These are phyloP conservation scores for Neofusicoccum sp. DNA, from an alignment of 2,329 filamentous ascomycete species.

Conservation along the genomic window DNA sequence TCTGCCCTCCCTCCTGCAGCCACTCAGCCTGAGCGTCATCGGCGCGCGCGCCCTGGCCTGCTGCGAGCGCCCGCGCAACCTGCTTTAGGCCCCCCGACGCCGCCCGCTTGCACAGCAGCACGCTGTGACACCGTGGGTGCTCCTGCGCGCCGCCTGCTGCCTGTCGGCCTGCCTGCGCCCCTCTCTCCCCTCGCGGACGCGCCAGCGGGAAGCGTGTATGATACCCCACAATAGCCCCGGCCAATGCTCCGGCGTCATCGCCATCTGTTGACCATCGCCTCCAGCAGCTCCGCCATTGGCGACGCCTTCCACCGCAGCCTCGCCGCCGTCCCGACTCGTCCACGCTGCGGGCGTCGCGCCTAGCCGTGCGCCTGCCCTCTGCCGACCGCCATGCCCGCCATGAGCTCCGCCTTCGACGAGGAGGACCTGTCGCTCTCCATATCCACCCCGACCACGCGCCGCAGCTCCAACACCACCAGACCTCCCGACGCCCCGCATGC, in stretches of 20 bases:
- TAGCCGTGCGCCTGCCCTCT: background rate
- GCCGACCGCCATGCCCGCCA: constrained; percentile 22
- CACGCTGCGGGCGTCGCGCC: background rate
- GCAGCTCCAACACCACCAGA: constrained; percentile 18
- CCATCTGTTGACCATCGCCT: background rate
- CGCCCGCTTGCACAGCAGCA: constrained; percentile 1
- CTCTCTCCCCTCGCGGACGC: background rate
- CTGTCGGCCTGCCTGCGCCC: background rate
- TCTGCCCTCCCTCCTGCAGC: background rate
- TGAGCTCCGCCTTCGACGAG: constrained; percentile 62
- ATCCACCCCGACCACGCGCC: constrained; percentile 23
- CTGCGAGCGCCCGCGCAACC: background rate
- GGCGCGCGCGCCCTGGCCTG: background rate
- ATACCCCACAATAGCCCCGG: constrained; percentile 16
- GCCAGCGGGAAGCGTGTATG: background rate
- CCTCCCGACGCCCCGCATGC: constrained; percentile 21
- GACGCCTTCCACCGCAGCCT: background rate
- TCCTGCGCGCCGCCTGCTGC: background rate
- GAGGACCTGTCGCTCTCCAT: constrained; percentile 44
- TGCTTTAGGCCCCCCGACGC: constrained; percentile 10
- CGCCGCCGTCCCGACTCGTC: background rate
- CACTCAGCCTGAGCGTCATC: background rate
- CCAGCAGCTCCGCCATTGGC: background rate
- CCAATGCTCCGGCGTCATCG: background rate
- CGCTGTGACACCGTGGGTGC: background rate